Conservation (phyloP, 2,329 filamentous ascomycete genomes). For the Calonectria henricotiae region DNA sequence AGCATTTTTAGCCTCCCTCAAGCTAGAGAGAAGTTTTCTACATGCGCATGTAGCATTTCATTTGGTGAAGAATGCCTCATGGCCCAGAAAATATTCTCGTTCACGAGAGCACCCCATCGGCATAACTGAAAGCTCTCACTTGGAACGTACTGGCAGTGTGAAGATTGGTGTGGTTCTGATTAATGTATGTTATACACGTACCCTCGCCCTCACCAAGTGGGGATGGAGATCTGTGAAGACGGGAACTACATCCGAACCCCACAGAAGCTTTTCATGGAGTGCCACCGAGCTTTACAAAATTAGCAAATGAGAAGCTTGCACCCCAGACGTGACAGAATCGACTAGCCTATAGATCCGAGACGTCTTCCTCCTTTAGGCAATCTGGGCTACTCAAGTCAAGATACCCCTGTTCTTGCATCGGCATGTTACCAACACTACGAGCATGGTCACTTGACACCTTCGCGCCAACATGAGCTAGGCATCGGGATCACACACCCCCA, state of each 20-base stretch:
- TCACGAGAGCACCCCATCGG: not conserved
- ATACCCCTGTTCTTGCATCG: constrained; percentile 6
- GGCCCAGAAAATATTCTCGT: no score
- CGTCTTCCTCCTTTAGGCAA: constrained; percentile 11
- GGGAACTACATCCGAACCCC: constrained; percentile 41
- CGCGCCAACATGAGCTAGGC: not conserved
- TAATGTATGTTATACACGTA: no score
- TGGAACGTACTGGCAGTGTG: not conserved
- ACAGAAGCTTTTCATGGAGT: constrained; percentile 20
- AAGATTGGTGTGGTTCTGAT: not conserved
- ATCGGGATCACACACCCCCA: not conserved
- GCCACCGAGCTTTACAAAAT: constrained; percentile 21
- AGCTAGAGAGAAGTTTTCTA: not conserved
- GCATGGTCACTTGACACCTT: not conserved
- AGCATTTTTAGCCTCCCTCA: not conserved
- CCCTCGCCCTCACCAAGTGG: not conserved
- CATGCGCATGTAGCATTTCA: not conserved
- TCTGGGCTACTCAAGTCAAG: not conserved
- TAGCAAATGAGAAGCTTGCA: constrained; percentile 4
- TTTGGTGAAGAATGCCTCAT: not conserved
- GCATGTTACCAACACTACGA: not conserved
- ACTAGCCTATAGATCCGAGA: constrained; percentile 1
- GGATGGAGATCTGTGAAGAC: constrained; percentile 10
- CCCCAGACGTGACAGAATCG: constrained; percentile 7
- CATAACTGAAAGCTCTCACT: not conserved